Percentiles rank a stretch among this genome's conserved stretches.
These are phyloP conservation scores for Ganoderma multipileum DNA, from an alignment of 1,284 basidiomycete species.

Conservation along the genomic window DNA sequence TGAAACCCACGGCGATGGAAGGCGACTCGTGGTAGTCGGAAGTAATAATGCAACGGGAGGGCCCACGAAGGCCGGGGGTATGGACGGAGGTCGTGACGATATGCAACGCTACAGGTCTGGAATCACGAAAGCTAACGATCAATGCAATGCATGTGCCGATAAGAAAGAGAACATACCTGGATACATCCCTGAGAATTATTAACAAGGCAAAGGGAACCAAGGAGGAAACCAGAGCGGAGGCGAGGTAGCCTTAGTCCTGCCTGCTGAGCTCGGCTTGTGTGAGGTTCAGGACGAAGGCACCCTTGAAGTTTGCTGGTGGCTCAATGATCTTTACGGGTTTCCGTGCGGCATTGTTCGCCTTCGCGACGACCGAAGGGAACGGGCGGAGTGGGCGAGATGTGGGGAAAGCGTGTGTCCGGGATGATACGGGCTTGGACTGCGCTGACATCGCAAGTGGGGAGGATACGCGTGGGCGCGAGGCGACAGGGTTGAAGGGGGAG, in stretches of 20 bases:
- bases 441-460: constrained; percentile 63
- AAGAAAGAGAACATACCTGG: constrained; percentile 15
- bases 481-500: constrained; percentile 33
- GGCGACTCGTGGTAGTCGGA: constrained; percentile 10
- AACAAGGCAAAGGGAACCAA: constrained; percentile 10
- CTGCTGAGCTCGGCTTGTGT: constrained; percentile 82
- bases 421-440: constrained; percentile 35
- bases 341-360: constrained; percentile 36
- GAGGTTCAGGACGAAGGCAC: constrained; percentile 75
- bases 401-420: constrained; percentile 53
- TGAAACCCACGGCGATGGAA: constrained; percentile 1
- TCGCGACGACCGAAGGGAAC: constrained; percentile 66
- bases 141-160: neutral
- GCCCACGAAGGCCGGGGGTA: constrained; percentile 27
- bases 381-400: constrained; percentile 77
- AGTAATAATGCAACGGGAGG: constrained; percentile 25
- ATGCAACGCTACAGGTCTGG: constrained; percentile 18
- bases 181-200: constrained; percentile 25
- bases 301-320: constrained; percentile 73
- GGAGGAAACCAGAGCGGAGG: neutral
- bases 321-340: constrained; percentile 75
- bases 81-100: constrained; percentile 17
- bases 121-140: neutral
- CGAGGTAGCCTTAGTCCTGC: constrained; percentile 54
- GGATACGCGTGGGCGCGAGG: constrained; percentile 48